Percentiles rank a stretch among this genome's conserved stretches.
These are phyloP conservation scores for Carpinus fangiana DNA, from an alignment of 306 rosid genomes.

Conservation along the genomic window DNA sequence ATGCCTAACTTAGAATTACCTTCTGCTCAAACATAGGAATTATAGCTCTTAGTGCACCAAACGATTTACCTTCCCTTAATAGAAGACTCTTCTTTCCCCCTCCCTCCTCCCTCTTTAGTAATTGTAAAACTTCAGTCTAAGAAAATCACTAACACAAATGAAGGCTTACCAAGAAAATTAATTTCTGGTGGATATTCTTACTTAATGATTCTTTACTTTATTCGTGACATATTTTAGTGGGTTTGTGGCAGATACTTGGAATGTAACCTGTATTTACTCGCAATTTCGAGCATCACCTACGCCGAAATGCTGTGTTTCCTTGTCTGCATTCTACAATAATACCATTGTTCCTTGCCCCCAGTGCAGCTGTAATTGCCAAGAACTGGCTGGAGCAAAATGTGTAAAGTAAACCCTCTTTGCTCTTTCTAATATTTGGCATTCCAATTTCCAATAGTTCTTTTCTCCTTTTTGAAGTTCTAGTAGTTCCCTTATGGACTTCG, in stretches of 20 bases:
- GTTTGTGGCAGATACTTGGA: conserved; percentile 66
- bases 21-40: too few relatives aligned
- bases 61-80: too few relatives aligned
- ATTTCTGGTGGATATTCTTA: too few relatives aligned
- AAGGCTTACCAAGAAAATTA: too few relatives aligned
- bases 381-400: conserved; percentile 53
- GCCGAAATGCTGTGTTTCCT: conserved; percentile 77
- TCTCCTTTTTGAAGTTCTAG: background rate
- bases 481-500: too few relatives aligned
- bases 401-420: conserved; percentile 40
- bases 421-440: conserved; percentile 1
- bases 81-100: too few relatives aligned
- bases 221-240: conserved; percentile 11
- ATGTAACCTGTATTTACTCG: conserved; percentile 70
- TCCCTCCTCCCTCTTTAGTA: too few relatives aligned
- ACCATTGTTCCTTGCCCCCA: conserved; percentile 66
- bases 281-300: conserved; percentile 58
- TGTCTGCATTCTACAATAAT: conserved; percentile 70
- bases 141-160: too few relatives aligned
- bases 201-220: background rate
- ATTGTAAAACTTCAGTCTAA: too few relatives aligned
- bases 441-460: background rate
- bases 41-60: too few relatives aligned
- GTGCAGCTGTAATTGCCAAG: conserved; percentile 81
- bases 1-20: too few relatives aligned